Evolutionary conservation across 2,329 filamentous ascomycete genomes (phyloP), one percentile per base, ranked within the genome.

Genomic region (Tolypocladium guangdongense): DNA sequence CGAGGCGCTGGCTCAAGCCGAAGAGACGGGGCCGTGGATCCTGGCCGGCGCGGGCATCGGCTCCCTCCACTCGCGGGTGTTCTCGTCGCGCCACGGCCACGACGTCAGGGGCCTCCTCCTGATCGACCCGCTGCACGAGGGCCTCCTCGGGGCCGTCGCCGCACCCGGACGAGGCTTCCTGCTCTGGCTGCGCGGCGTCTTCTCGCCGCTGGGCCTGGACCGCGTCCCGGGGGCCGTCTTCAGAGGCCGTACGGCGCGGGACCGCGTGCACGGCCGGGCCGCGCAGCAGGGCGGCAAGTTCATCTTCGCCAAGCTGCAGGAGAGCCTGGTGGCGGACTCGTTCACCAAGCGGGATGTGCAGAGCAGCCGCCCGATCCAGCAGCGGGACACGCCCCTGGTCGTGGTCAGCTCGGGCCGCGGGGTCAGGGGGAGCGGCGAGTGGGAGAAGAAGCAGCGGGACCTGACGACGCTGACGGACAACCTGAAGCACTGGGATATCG

Each of bases 301-400:
- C 66, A 86, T 96, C 68, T 96, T 95, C 67, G 87, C 90, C 5
- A 88, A 91, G 70, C 76, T 99, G 53, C 93, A 99, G 70, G 93
- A 99, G 73, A 92, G 86, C 59, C 77, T 97, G 1, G 90, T 96
- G 35, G 91, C 91, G 0, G 81, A 84, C 59, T 89, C 88, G 1
- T 82, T 97, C 60, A 90, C 90, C 16, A 86, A 84, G 67, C 88
- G 88, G 36, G 93, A 99, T 63, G 83, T 95, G 20, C 74, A 78
- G 46, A 87, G 84, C 55, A 90, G 90, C 54, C 78, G 87, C 24
- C 84, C 85, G 48, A 93, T 97, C 52, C 89, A 96, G 70, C 78
- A 80, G 54, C 76, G 77, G n/a, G 76, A 87, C 54, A 88, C 87
- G 16, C 86, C 90, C 7, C 72, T 97, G 39, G 85, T 85, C 2